Evolutionary conservation across 2,329 filamentous ascomycete species (phyloP).

Genomic region (Diplodia mutila): DNA sequence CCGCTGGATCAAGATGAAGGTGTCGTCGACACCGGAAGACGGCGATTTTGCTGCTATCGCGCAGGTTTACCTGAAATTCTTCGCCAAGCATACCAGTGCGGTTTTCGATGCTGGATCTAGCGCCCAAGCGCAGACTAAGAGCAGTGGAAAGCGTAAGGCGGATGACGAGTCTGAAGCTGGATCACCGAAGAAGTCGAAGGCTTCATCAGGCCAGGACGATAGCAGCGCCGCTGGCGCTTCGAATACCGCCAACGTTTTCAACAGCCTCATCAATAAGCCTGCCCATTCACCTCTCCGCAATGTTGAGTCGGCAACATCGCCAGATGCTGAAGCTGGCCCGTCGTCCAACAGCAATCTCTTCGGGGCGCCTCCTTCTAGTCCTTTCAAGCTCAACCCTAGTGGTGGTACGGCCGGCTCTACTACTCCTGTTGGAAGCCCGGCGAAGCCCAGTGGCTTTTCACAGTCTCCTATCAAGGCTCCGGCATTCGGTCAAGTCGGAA

Average conservation of each 20-base stretch:
- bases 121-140: background rate
- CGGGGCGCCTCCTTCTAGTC: constrained; percentile 4
- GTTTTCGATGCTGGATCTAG: background rate
- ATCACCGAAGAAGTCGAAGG: constrained; percentile 18
- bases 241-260: constrained; percentile 24
- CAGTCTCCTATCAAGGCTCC: constrained; percentile 17
- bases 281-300: constrained; percentile 12
- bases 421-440: constrained; percentile 21
- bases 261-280: constrained; percentile 22
- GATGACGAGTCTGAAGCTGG: constrained; percentile 2
- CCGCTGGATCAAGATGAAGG: background rate
- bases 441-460: background rate
- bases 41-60: background rate
- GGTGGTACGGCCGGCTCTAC: constrained; percentile 4
- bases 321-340: constrained; percentile 2
- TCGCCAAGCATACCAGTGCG: background rate
- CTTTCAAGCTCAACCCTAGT: background rate
- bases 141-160: constrained; percentile 12
- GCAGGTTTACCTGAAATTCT: background rate
- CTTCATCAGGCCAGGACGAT: background rate
- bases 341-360: constrained; percentile 8
- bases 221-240: constrained; percentile 3
- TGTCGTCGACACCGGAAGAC: background rate
- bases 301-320: constrained; percentile 6
- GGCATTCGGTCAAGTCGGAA: constrained; percentile 5